Evolutionary conservation across 306 rosid species (phyloP).

Genomic region (Rubus idaeus): DNA sequence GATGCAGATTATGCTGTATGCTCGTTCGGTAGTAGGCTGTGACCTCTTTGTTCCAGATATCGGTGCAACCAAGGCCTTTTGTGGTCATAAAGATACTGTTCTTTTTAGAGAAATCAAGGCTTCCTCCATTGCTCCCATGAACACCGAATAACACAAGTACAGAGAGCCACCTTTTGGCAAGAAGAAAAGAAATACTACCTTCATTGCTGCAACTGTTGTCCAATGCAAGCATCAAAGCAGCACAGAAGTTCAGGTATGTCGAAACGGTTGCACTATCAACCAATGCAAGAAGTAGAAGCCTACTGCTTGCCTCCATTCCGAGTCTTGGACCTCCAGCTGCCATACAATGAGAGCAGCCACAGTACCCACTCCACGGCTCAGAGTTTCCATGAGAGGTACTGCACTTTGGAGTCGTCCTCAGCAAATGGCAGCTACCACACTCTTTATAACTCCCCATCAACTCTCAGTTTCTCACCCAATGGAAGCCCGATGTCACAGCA

Average conservation of each 20-base stretch:
- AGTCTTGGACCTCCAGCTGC: slow-evolving; percentile 43
- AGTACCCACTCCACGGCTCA: slow-evolving; percentile 37
- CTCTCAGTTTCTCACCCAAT: slow-evolving; percentile 64
- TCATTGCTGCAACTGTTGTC: slow-evolving; percentile 21
- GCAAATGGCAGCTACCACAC: slow-evolving; percentile 37
- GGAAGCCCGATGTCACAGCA: slow-evolving; percentile 74
- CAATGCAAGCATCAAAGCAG: slow-evolving; percentile 78
- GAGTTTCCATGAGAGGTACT: slow-evolving; percentile 45
- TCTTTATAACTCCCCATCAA: slow-evolving; percentile 55
- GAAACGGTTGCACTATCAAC: slow-evolving; percentile 50
- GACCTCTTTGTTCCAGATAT: slow-evolving; percentile 14
- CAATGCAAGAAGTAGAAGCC: slow-evolving; percentile 61
- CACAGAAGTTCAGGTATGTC: slow-evolving; percentile 63
- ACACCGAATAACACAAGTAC: slow-evolving; percentile 17
- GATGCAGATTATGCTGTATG: slow-evolving; percentile 33
- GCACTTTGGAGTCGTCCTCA: slow-evolving; percentile 87
- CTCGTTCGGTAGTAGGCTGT: not conserved
- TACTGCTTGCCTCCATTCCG: slow-evolving; percentile 61
- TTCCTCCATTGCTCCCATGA: slow-evolving; percentile 13
- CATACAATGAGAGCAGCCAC: slow-evolving; percentile 45
- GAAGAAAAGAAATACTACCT: not conserved
- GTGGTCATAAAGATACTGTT: slow-evolving; percentile 12
- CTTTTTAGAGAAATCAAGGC: slow-evolving; percentile 19
- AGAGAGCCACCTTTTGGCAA: slow-evolving; percentile 6
- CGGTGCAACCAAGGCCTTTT: slow-evolving; percentile 14